Percentiles rank a stretch among this genome's conserved stretches.
Conservation (phyloP, 345 rosid genomes). For the Melaleuca quinquenervia region DNA sequence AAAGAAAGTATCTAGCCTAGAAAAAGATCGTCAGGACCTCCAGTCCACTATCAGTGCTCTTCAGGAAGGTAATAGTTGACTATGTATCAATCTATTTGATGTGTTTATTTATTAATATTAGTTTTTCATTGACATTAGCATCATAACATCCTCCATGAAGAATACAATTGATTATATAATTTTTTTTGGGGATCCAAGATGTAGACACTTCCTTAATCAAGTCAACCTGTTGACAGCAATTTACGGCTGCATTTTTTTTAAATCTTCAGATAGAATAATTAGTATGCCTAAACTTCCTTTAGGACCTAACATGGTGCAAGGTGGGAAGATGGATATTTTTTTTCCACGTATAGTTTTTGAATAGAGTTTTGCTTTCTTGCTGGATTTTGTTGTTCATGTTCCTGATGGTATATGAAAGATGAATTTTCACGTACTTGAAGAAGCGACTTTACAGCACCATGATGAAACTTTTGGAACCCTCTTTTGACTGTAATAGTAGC, state of each 20-base stretch:
- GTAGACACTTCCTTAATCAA: not conserved
- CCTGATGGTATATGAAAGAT: not conserved
- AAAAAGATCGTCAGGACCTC: constrained; percentile 86
- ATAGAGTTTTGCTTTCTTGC: not conserved
- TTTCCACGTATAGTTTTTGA: not conserved
- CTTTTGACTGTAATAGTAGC: not conserved
- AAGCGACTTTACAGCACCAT: not conserved
- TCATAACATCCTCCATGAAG: not conserved
- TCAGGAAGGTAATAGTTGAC: constrained; percentile 54
- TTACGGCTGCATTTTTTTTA: not conserved
- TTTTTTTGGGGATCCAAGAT: not conserved
- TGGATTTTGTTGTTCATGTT: not conserved
- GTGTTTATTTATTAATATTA: not conserved
- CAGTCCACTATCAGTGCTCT: constrained; percentile 79
- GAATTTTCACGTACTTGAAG: not conserved
- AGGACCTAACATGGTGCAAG: not conserved
- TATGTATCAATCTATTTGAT: not conserved
- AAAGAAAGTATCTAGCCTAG: constrained; percentile 77
- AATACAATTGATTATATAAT: not conserved
- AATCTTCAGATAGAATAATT: not conserved
- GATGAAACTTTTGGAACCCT: not conserved
- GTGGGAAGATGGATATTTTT: not conserved
- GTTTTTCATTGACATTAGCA: not conserved
- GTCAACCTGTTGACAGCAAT: not conserved
- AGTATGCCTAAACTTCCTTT: not conserved